Evolutionary conservation across 2,329 filamentous ascomycete species (phyloP), one percentile per base, ranked within the genome.

Genomic region (Penicillium verrucosum): DNA sequence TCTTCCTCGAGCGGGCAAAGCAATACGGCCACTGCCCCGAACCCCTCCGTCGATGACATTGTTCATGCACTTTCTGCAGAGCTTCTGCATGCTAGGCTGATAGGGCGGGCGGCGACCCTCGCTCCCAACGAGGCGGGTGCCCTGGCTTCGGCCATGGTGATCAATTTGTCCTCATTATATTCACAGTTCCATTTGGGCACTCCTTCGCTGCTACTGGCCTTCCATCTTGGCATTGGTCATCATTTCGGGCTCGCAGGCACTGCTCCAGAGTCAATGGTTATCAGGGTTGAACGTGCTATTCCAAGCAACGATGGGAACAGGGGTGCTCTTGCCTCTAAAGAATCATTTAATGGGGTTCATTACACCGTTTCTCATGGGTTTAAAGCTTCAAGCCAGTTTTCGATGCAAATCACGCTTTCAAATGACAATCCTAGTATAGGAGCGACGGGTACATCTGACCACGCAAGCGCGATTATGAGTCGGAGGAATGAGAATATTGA

Each of bases 221-320:
- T 73, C 3, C 69, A 71, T 46, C 69, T 77, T 16, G 74, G 75
- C 10, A 54, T 77, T 7, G 71, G 70, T 1, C 67, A 70, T 25
- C 65, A 73, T 40, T 67, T 76, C 23, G 75, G 74, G 1, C 55
- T 72, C 8, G 52, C 62, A 21, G 60, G 68, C 8, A 65, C 58
- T n/a, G 57, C 55, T 14, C 62, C 63, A n/a, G 62, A 60, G 9
- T 54, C 62, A 4, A 57, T 75, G n/a, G 59, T 59, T 5, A 62
- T 75, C 9, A 63, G 69, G 47, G 60, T 68, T 16, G 61, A 67
- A 21, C 27, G 54, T 23, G 44, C 49, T 21, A 25, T 53, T 4
- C 10, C 51, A 40, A 48, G 50, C 46, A 36, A 52, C 9, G 38
- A 51, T 38, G 52, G 34, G 8, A 42, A 42, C 38, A 43, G 57